Conservation (phyloP, 257 asterid genomes). For the Fraxinus anomala region DNA sequence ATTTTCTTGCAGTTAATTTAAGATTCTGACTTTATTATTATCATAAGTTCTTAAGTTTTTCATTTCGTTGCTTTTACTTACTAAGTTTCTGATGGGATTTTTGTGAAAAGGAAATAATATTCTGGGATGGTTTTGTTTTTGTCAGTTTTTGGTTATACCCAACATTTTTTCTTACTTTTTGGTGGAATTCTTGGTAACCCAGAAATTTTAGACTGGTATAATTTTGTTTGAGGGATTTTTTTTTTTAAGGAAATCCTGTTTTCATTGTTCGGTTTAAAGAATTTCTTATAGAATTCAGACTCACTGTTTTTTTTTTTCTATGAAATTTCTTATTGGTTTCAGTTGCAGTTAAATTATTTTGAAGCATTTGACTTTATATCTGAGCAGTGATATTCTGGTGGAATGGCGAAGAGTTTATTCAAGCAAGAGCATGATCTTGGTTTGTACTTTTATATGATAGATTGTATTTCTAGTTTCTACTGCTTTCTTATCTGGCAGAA, state of each 20-base stretch:
- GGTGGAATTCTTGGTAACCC: neutral
- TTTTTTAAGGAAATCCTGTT: neutral
- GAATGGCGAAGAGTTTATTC: constrained; percentile 63
- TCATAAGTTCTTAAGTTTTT: neutral
- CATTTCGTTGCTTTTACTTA: constrained; percentile 4
- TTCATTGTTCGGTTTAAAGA: neutral
- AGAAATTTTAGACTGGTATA: neutral
- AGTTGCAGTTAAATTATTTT: neutral
- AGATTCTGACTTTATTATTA: constrained; percentile 20
- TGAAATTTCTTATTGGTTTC: neutral
- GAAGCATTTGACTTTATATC: constrained; percentile 7
- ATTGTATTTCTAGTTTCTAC: neutral
- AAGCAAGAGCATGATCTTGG: constrained; percentile 73
- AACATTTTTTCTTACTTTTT: neutral
- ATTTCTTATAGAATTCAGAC: neutral
- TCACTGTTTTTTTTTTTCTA: neutral
- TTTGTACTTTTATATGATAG: constrained; percentile 26
- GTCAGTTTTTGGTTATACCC: neutral
- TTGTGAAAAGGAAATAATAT: neutral
- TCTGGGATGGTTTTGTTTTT: neutral
- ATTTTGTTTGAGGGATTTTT: neutral
- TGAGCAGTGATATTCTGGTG: constrained; percentile 29
- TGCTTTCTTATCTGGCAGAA: neutral
- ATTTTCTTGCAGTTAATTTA: neutral
- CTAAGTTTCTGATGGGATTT: constrained; percentile 23